Conservation (phyloP, 2,329 filamentous ascomycete genomes). For the Hymenoscyphus albidus region DNA sequence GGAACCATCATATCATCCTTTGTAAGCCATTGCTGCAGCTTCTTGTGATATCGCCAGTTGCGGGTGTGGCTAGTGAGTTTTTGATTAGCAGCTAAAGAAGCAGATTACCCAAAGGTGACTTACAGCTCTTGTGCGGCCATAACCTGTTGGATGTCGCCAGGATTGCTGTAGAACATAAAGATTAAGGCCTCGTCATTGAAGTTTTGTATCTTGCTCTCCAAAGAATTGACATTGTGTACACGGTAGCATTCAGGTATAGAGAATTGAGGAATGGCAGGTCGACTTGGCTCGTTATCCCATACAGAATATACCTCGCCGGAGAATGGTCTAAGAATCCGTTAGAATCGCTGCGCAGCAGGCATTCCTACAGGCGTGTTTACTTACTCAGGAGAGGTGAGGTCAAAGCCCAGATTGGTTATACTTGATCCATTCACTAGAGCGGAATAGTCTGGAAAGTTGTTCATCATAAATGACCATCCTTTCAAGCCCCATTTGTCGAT, state of each 20-base stretch:
- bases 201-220: slow-evolving; percentile 61
- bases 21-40: slow-evolving; percentile 61
- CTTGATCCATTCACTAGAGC: slow-evolving; percentile 59
- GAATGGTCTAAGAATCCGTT: slow-evolving; percentile 37
- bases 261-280: slow-evolving; percentile 54
- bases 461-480: slow-evolving; percentile 54
- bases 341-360: slow-evolving; percentile 5
- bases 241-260: slow-evolving; percentile 63
- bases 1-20: slow-evolving; percentile 65
- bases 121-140: slow-evolving; percentile 62
- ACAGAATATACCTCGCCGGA: slow-evolving; percentile 59
- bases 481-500: slow-evolving; percentile 64
- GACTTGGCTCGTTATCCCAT: slow-evolving; percentile 56
- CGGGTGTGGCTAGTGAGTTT: slow-evolving; percentile 48
- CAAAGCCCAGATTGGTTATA: slow-evolving; percentile 52
- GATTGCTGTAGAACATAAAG: slow-evolving; percentile 67
- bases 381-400: slow-evolving; percentile 56
- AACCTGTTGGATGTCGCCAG: slow-evolving; percentile 59
- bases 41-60: slow-evolving; percentile 68
- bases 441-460: slow-evolving; percentile 61
- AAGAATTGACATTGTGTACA: slow-evolving; percentile 61
- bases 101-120: slow-evolving; percentile 28
- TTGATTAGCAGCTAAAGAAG: slow-evolving; percentile 13
- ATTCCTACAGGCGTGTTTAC: slow-evolving; percentile 28
- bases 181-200: slow-evolving; percentile 68